These are phyloP conservation scores for Galeopsis tetrahit DNA, from an alignment of 257 asterid genomes.

Conservation along the genomic window DNA sequence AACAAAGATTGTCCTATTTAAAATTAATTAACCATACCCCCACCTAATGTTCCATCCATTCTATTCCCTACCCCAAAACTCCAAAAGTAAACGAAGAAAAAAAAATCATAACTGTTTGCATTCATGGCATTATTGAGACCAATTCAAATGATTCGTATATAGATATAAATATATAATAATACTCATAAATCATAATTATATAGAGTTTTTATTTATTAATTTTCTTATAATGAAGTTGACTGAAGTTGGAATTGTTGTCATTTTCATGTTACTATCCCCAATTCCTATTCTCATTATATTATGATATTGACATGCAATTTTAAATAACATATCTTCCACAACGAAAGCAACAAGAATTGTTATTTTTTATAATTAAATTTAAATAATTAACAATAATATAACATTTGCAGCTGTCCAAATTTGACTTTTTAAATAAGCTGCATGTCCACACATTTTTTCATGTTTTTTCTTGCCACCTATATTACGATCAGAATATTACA, in stretches of 20 bases:
- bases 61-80: too few species aligned
- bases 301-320: neutral
- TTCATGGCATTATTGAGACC: too few species aligned
- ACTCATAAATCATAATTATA: too few species aligned
- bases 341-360: neutral
- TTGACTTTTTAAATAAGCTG: slow-evolving; percentile 15
- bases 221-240: neutral
- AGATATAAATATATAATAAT: too few species aligned
- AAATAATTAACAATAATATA: neutral
- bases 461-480: neutral
- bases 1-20: too few species aligned
- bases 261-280: neutral
- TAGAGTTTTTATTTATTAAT: too few species aligned
- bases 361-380: neutral
- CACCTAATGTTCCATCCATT: too few species aligned
- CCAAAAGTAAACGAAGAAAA: too few species aligned
- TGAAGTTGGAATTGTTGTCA: neutral
- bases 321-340: neutral
- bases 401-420: slow-evolving; percentile 15
- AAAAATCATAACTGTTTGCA: too few species aligned
- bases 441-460: neutral
- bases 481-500: neutral
- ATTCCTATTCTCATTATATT: neutral
- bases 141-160: too few species aligned
- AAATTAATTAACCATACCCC: too few species aligned